A percentile compares a stretch with the other conserved stretches of the same genome.
These are phyloP conservation scores for Pichia scutulata DNA, from an alignment of 805 yeast species.

Conservation along the genomic window DNA sequence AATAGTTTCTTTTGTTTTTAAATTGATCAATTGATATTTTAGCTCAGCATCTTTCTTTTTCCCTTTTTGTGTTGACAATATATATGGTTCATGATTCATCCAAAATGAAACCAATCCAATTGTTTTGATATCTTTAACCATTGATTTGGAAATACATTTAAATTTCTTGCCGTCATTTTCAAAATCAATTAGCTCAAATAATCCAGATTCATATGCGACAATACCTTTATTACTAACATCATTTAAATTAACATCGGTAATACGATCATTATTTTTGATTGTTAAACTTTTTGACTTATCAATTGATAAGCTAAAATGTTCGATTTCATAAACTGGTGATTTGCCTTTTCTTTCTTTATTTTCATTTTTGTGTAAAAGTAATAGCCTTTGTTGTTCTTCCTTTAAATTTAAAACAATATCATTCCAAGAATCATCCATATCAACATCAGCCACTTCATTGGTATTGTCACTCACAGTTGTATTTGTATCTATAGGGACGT, in stretches of 20 bases:
- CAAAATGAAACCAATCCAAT: slow-evolving; percentile 5
- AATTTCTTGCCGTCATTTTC: neutral
- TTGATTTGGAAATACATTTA: slow-evolving; percentile 3
- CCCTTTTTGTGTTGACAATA: neutral
- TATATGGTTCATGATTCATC: slow-evolving; percentile 6
- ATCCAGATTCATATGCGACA: slow-evolving; percentile 3
- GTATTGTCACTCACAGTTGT: neutral
- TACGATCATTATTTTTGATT: neutral
- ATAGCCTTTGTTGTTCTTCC: slow-evolving; percentile 4
- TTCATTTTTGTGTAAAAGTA: slow-evolving; percentile 6
- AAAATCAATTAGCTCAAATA: slow-evolving; percentile 6
- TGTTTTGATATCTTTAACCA: neutral
- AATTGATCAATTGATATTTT: slow-evolving; percentile 1
- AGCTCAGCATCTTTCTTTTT: neutral
- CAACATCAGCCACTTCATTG: neutral
- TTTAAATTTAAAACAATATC: slow-evolving; percentile 1
- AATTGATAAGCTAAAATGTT: neutral
- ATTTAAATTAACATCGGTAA: neutral
- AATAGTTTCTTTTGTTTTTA: slow-evolving; percentile 4
- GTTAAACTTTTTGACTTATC: neutral
- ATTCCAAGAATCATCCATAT: neutral
- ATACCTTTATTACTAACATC: neutral
- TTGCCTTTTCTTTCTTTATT: slow-evolving; percentile 7
- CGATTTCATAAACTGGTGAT: slow-evolving; percentile 1
- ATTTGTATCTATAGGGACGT: slow-evolving; percentile 10